These are phyloP conservation scores for Pseudocercospora fijiensis DNA, from an alignment of 2,329 filamentous ascomycete genomes.

Conservation along the genomic window DNA sequence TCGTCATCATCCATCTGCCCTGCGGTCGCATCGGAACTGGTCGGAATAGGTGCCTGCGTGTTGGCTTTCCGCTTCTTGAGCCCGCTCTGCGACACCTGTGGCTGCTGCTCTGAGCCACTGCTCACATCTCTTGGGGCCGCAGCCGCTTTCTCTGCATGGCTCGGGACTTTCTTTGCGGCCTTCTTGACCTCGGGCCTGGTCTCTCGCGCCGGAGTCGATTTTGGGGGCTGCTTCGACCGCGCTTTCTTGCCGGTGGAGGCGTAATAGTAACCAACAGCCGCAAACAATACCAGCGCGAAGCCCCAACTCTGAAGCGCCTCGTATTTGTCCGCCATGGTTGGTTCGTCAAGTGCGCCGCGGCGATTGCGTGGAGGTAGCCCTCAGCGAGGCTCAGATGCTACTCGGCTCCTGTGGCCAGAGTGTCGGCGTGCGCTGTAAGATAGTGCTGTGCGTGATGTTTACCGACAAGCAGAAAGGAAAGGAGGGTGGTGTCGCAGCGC, in stretches of 20 bases:
- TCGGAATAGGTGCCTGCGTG: slow-evolving; percentile 22
- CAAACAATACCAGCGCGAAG: slow-evolving; percentile 8
- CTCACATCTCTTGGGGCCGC: neutral
- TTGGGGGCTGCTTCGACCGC: slow-evolving; percentile 10
- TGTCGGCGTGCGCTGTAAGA: neutral
- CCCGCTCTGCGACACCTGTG: slow-evolving; percentile 10
- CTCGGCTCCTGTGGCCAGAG: neutral
- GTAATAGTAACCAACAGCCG: slow-evolving; percentile 14
- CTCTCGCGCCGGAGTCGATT: slow-evolving; percentile 4
- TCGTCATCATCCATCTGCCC: slow-evolving; percentile 49
- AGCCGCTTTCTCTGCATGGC: slow-evolving; percentile 13
- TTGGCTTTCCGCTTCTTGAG: slow-evolving; percentile 39
- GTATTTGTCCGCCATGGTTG: slow-evolving; percentile 6
- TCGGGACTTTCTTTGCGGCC: slow-evolving; percentile 14
- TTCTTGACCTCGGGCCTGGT: slow-evolving; percentile 8
- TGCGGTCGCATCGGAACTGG: slow-evolving; percentile 30
- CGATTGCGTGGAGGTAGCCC: neutral
- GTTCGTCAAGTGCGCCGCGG: neutral
- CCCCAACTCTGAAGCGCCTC: slow-evolving; percentile 11
- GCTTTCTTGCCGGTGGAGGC: slow-evolving; percentile 19
- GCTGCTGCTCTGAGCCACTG: neutral
- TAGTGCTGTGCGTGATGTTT: neutral
- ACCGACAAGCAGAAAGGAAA: neutral
- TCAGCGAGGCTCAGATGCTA: neutral
- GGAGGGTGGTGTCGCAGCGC: neutral